A percentile compares a stretch with the other conserved stretches of the same genome.
Evolutionary conservation across 768 basidiomycete genomes (phyloP).

Genomic region (Cystobasidium tubakii): DNA sequence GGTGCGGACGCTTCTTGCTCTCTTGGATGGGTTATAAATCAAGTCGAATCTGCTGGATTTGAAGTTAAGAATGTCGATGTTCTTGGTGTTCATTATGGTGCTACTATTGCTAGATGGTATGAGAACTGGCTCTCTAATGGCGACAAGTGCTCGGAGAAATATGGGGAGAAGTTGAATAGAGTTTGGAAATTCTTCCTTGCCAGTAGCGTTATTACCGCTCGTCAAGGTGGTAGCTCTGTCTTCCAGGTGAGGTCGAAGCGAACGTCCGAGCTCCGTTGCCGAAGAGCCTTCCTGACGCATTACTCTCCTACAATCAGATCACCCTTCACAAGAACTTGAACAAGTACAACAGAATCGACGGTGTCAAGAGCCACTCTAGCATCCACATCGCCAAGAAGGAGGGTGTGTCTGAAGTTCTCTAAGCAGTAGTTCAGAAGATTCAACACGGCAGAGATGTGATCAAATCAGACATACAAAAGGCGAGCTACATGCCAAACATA

Average conservation of each 20-base stretch:
- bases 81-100: slow-evolving; percentile 88
- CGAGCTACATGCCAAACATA: neutral
- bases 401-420: slow-evolving; percentile 12
- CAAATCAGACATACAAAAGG: no score
- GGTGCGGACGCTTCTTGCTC: slow-evolving; percentile 95
- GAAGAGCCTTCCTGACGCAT: neutral
- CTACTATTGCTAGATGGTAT: slow-evolving; percentile 59
- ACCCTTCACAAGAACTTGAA: slow-evolving; percentile 98
- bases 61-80: slow-evolving; percentile 96
- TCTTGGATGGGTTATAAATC: slow-evolving; percentile 82
- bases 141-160: slow-evolving; percentile 78
- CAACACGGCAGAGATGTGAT: no score
- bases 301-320: slow-evolving; percentile 52
- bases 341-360: slow-evolving; percentile 82
- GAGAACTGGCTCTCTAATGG: slow-evolving; percentile 76
- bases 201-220: slow-evolving; percentile 72
- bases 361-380: slow-evolving; percentile 53
- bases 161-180: slow-evolving; percentile 88
- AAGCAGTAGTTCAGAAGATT: neutral
- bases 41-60: slow-evolving; percentile 77
- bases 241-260: slow-evolving; percentile 66
- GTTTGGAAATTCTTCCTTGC: slow-evolving; percentile 98
- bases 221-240: slow-evolving; percentile 82
- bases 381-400: slow-evolving; percentile 40
- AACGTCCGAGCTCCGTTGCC: neutral